phyloP scores from a whole-genome alignment of 78 protist species.

The Guillardia theta region DNA sequence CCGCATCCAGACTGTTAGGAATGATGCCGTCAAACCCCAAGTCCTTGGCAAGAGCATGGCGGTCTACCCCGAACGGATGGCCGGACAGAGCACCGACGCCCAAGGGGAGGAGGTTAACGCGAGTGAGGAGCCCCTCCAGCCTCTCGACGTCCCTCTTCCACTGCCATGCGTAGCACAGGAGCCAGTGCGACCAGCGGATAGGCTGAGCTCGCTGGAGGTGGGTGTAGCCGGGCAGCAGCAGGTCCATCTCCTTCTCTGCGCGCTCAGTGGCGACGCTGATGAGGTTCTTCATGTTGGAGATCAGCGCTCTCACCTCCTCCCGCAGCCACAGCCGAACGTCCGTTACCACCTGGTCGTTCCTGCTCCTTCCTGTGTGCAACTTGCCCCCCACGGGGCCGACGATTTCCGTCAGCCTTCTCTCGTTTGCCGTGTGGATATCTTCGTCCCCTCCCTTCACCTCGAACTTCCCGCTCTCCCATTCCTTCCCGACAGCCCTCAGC shows the following conservation, averaged over 20 bases:
- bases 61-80: conserved; percentile 41
- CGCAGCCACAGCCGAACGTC: conserved; percentile 40
- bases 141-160: conserved; percentile 21
- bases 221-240: conserved; percentile 38
- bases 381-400: conserved; percentile 23
- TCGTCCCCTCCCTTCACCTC: not conserved
- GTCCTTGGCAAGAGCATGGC: not conserved
- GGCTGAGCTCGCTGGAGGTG: conserved; percentile 49
- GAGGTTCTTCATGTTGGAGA: not conserved
- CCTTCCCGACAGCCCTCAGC: not conserved
- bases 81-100: conserved; percentile 35
- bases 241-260: conserved; percentile 16
- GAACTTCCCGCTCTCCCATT: not conserved
- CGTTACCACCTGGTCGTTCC: conserved; percentile 38
- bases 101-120: not conserved
- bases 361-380: conserved; percentile 35
- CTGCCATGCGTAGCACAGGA: conserved; percentile 35
- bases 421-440: conserved; percentile 25
- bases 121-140: not conserved
- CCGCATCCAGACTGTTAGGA: conserved; percentile 16
- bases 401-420: conserved; percentile 19
- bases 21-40: not conserved
- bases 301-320: not conserved
- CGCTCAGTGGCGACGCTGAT: not conserved
- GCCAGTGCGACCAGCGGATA: conserved; percentile 40